Evolutionary conservation across 2,329 filamentous ascomycete species (phyloP).

Genomic region (Diplodia seriata): DNA sequence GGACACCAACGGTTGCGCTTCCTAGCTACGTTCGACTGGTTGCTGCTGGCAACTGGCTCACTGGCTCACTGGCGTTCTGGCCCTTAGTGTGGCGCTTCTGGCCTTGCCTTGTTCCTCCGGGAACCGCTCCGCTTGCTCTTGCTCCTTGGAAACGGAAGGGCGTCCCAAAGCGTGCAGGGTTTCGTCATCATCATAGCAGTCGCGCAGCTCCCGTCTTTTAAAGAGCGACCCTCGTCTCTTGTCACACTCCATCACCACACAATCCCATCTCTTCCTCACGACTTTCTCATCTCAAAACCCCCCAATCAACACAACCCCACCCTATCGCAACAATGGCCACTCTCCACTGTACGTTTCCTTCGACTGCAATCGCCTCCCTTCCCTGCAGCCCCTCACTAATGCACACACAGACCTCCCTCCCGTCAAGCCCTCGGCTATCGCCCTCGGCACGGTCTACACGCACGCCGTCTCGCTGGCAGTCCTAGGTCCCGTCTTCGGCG

Average conservation of each 20-base stretch:
- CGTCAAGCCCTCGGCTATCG: constrained; percentile 98
- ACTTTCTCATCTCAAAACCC: neutral
- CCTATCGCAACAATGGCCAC: constrained; percentile 60
- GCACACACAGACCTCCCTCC: constrained; percentile 69
- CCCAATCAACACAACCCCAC: neutral
- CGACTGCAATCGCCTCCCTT: neutral
- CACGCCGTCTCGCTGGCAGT: constrained; percentile 88
- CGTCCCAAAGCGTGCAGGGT: constrained; percentile 11
- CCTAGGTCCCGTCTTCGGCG: constrained; percentile 87
- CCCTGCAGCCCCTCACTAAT: neutral
- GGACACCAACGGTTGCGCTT: neutral
- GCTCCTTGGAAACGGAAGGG: constrained; percentile 25
- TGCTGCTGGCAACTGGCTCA: neutral
- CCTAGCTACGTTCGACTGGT: neutral
- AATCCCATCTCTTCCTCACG: neutral
- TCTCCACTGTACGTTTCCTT: constrained; percentile 61
- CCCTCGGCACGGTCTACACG: constrained; percentile 94
- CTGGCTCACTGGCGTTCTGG: constrained; percentile 1
- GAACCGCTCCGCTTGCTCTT: neutral
- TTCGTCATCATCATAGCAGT: constrained; percentile 28
- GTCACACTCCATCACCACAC: neutral
- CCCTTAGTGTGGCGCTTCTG: constrained; percentile 10
- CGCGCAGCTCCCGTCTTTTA: constrained; percentile 15
- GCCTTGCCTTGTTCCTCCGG: neutral
- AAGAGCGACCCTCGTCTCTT: constrained; percentile 2